Evolutionary conservation across 208 protist genomes (phyloP).

Genomic region (Crithidia mellificae): DNA sequence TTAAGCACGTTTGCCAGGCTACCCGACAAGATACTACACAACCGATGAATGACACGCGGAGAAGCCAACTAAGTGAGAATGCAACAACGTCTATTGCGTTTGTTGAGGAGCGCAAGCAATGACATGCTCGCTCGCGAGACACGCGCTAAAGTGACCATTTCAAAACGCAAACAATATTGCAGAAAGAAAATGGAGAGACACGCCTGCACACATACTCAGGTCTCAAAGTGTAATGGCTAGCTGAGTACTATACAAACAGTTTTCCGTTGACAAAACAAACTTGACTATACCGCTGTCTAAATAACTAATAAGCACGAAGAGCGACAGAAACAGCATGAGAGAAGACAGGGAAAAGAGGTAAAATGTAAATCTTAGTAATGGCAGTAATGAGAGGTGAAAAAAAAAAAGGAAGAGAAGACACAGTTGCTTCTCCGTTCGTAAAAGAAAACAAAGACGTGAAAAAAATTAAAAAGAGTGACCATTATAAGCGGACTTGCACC

Average conservation of each 20-base stretch:
- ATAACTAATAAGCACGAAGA: conserved; percentile 3
- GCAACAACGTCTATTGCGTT: background rate
- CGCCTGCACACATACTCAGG: too few relatives aligned
- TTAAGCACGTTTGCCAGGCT: background rate
- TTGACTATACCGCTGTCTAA: background rate
- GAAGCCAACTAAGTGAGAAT: background rate
- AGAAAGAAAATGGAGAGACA: too few relatives aligned
- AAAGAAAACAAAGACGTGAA: too few relatives aligned
- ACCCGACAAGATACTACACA: background rate
- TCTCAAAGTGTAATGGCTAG: background rate
- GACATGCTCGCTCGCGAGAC: too few relatives aligned
- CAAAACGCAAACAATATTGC: too few relatives aligned
- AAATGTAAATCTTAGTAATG: background rate
- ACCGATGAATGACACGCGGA: background rate
- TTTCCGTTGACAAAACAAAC: too few relatives aligned
- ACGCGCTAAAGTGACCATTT: too few relatives aligned
- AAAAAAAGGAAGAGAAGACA: too few relatives aligned
- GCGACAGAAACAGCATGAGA: conserved; percentile 2
- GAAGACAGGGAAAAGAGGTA: background rate
- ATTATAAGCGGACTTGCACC: too few relatives aligned
- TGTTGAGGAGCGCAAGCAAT: background rate
- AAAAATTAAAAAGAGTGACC: too few relatives aligned
- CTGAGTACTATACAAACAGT: too few relatives aligned
- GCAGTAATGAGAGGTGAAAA: conserved; percentile 8
- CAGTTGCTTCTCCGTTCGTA: too few relatives aligned